Base-by-base conservation (phyloP, 371 early-diverging fungal genomes). In the Mortierella sp. region DNA sequence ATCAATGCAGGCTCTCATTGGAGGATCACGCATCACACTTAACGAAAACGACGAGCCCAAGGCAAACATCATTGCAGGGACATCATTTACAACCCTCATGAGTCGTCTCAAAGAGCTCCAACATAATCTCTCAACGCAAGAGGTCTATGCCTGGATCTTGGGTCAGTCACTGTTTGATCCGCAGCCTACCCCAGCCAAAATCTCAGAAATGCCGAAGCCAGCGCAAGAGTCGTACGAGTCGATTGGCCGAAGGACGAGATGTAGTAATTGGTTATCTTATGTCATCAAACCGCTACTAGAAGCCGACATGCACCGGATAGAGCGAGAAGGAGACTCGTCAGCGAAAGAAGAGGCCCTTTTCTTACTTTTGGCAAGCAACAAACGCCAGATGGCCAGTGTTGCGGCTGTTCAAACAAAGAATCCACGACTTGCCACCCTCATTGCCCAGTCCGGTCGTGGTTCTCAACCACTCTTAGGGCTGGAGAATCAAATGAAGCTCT, bases 391-490 rank as follows among this genome's bases (percentile, higher is more conserved):
- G 6, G 94, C 95, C 0, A 85, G 89, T n/a, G 70, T 85, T 37
- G 84, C 83, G 7, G 89, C 93, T 2, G 69, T 90, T 0, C 69
- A 82, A 29, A 75, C 84, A 29, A 72, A 86, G 26, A 86, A 95
- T 76, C 88, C 88, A 61, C 85, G 89, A 0, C 83, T 95, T 45
- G 93, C 94, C 1, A 90, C 92, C 12, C 77, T 94, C 22, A 61
- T 95, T 19, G 70, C 92, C 1, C 94, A 94, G 75, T 63, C 89
- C 3, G 90, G 89, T 6, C 54, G 89, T 84, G 17, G 88, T 86
- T 49, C 88, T 86, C 68, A 35, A 53, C 47, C 83, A 57, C 49
- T 80, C 84, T 15, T 84, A 76, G 83, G 85, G 53, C 59, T 94
- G 5, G 74, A 69, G 42, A 69, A 85, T 9, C 95, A 94, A 74